Conservation (phyloP, 2,329 filamentous ascomycete genomes). For the Aspergillus chevalieri region DNA sequence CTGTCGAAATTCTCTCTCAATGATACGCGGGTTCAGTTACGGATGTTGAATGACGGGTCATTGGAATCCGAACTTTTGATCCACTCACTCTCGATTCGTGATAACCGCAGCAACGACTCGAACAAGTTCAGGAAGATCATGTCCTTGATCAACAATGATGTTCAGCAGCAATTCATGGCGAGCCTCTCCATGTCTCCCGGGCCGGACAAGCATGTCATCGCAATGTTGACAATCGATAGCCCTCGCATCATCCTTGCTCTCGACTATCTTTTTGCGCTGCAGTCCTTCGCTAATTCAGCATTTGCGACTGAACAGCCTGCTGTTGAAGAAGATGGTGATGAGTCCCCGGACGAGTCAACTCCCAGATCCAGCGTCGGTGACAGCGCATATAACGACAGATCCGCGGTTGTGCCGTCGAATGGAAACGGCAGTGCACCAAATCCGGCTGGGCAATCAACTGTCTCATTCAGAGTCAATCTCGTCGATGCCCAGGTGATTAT, state of each 20-base stretch:
- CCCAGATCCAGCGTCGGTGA: slow-evolving; percentile 24
- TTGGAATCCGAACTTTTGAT: slow-evolving; percentile 90
- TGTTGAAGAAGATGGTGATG: slow-evolving; percentile 27
- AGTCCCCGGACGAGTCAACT: slow-evolving; percentile 32
- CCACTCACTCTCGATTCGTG: slow-evolving; percentile 87
- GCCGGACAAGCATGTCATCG: slow-evolving; percentile 72
- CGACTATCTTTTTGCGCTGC: slow-evolving; percentile 88
- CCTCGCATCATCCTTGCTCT: slow-evolving; percentile 90
- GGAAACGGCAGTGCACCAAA: slow-evolving; percentile 26
- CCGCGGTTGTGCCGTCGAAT: slow-evolving; percentile 15
- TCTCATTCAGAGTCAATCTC: slow-evolving; percentile 86
- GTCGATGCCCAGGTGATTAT: slow-evolving; percentile 95
- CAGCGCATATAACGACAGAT: slow-evolving; percentile 19
- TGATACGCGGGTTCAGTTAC: slow-evolving; percentile 81
- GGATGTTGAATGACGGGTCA: slow-evolving; percentile 86
- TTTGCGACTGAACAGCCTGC: slow-evolving; percentile 49
- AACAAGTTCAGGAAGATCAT: slow-evolving; percentile 99
- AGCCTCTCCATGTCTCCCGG: slow-evolving; percentile 89
- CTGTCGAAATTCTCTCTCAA: slow-evolving; percentile 92
- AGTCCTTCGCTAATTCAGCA: slow-evolving; percentile 71
- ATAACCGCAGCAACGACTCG: slow-evolving; percentile 78
- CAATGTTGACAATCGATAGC: slow-evolving; percentile 89
- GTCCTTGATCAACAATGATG: slow-evolving; percentile 89
- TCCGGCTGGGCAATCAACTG: slow-evolving; percentile 54
- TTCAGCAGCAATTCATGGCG: slow-evolving; percentile 94